Conservation (phyloP, 805 yeast species). For the Lipomyces sp. region DNA sequence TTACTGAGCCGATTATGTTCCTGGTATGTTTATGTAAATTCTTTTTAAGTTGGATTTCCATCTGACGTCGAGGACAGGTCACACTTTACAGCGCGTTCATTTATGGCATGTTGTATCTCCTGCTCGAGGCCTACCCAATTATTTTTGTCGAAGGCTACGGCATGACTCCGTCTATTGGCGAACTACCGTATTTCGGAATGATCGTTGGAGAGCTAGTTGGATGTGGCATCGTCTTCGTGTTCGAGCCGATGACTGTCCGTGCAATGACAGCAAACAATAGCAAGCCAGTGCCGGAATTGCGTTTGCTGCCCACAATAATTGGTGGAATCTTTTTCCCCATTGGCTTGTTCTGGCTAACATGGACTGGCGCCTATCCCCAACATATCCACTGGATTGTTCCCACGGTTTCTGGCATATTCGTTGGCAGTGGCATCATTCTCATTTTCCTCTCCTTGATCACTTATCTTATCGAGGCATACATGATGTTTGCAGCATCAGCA, state of each 20-base stretch:
- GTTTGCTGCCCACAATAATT: constrained; percentile 74
- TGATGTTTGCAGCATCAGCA: constrained; percentile 74
- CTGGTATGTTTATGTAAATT: constrained; percentile 15
- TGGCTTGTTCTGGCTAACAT: constrained; percentile 84
- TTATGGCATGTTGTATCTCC: constrained; percentile 76
- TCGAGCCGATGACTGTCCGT: constrained; percentile 59
- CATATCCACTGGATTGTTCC: constrained; percentile 77
- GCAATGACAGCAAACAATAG: constrained; percentile 58
- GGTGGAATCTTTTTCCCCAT: constrained; percentile 74
- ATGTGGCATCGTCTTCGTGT: constrained; percentile 56
- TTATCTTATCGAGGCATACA: constrained; percentile 71
- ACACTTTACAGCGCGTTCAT: constrained; percentile 76
- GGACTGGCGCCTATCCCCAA: constrained; percentile 80
- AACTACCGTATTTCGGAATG: constrained; percentile 80
- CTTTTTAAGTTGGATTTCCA: neutral
- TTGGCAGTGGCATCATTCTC: constrained; percentile 65
- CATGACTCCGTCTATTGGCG: constrained; percentile 63
- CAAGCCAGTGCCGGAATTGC: constrained; percentile 73
- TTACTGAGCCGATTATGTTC: constrained; percentile 72
- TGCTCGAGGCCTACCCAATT: constrained; percentile 76
- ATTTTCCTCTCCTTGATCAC: constrained; percentile 66
- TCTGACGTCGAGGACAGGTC: constrained; percentile 41
- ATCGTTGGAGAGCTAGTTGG: constrained; percentile 70
- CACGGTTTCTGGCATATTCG: constrained; percentile 60
- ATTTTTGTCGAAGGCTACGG: constrained; percentile 68